phyloP scores from a whole-genome alignment of 495 filamentous ascomycete species.

The Penicillium crystallinum region DNA sequence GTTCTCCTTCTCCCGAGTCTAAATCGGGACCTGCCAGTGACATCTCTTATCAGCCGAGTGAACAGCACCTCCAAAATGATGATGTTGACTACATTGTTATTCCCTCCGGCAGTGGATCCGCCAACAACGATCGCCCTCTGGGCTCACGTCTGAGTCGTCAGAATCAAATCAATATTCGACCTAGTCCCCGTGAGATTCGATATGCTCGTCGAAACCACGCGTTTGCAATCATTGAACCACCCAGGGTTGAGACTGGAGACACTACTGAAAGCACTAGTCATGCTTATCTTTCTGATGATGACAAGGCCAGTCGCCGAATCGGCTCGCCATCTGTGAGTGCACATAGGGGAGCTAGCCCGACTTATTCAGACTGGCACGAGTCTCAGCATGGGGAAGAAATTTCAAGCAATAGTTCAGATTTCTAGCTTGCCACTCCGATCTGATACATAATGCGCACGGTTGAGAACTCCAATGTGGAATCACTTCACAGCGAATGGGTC shows the following conservation, averaged over 20 bases:
- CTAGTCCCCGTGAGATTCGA: too few relatives aligned
- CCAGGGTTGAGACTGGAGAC: neutral
- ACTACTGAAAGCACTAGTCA: neutral
- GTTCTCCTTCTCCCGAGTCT: neutral
- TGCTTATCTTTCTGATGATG: neutral
- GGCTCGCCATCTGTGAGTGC: too few relatives aligned
- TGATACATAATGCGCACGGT: neutral
- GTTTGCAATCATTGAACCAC: neutral
- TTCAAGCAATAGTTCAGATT: neutral
- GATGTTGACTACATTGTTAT: slow-evolving; percentile 4
- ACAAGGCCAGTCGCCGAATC: neutral
- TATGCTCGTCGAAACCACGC: too few relatives aligned
- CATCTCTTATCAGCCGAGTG: neutral
- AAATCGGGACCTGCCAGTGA: neutral
- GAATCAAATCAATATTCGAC: too few relatives aligned
- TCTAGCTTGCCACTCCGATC: neutral
- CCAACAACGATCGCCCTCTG: neutral
- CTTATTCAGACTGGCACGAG: too few relatives aligned
- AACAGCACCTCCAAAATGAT: neutral
- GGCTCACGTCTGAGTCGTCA: neutral
- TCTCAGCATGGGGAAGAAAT: too few relatives aligned
- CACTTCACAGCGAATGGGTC: neutral
- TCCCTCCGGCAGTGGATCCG: neutral
- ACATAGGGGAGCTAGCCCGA: too few relatives aligned
- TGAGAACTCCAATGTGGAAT: neutral